Conservation (phyloP, 768 basidiomycete genomes). For the Kwoniella sp. region DNA sequence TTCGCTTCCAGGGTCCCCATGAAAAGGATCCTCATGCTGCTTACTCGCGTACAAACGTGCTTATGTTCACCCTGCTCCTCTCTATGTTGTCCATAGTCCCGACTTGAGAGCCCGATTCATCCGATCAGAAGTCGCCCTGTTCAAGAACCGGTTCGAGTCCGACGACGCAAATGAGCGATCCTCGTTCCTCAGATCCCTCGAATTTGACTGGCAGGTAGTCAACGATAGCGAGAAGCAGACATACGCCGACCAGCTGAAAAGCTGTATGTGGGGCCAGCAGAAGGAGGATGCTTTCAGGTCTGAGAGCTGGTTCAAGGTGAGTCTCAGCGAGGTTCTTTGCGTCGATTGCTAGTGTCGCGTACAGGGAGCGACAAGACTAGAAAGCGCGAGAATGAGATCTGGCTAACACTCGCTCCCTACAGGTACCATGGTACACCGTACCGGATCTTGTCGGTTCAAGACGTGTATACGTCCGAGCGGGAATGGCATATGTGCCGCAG, state of each 20-base stretch:
- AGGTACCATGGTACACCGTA: constrained; percentile 97
- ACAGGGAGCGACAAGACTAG: no score
- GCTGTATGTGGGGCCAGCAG: constrained; percentile 60
- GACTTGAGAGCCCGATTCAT: constrained; percentile 85
- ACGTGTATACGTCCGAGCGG: constrained; percentile 72
- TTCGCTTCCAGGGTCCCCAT: background rate
- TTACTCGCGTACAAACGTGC: background rate
- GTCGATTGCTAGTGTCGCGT: background rate
- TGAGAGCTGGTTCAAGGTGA: constrained; percentile 79
- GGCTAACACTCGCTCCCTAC: background rate
- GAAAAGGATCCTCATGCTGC: background rate
- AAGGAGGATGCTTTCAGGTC: constrained; percentile 58
- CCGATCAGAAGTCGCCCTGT: constrained; percentile 83
- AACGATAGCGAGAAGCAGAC: constrained; percentile 63
- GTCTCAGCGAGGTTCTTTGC: background rate
- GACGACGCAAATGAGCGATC: constrained; percentile 66
- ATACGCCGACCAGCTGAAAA: constrained; percentile 61
- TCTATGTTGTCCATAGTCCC: constrained; percentile 63
- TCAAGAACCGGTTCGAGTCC: constrained; percentile 75
- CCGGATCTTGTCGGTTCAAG: constrained; percentile 86
- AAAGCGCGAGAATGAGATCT: background rate
- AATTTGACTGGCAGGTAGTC: constrained; percentile 62
- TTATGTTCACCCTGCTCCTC: background rate
- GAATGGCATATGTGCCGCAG: constrained; percentile 85
- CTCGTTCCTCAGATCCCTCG: constrained; percentile 64